phyloP scores from a whole-genome alignment of 2,329 filamentous ascomycete genomes.

The Aspergillus luchuensis region DNA sequence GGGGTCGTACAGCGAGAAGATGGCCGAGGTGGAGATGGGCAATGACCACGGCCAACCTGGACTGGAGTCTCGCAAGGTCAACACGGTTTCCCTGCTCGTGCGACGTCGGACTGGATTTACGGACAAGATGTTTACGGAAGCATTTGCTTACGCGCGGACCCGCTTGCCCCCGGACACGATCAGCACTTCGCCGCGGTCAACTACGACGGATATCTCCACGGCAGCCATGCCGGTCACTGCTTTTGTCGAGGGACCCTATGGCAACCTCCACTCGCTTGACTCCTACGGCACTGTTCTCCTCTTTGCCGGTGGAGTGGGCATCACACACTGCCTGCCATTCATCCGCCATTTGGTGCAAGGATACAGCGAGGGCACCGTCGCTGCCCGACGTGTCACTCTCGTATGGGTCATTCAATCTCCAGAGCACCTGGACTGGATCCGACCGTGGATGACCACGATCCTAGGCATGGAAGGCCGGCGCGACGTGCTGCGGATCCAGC shows the following conservation, averaged over 20 bases:
- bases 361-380: slow-evolving; percentile 68
- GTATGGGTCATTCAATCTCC: slow-evolving; percentile 90
- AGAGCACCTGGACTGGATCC: slow-evolving; percentile 87
- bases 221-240: slow-evolving; percentile 47
- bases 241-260: slow-evolving; percentile 86
- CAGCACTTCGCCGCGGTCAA: not conserved
- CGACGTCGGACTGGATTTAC: slow-evolving; percentile 87
- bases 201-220: not conserved
- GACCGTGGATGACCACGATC: slow-evolving; percentile 77
- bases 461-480: slow-evolving; percentile 77
- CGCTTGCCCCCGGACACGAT: not conserved
- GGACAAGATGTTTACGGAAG: slow-evolving; percentile 72
- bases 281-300: slow-evolving; percentile 90
- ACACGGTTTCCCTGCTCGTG: slow-evolving; percentile 75
- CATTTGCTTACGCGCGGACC: slow-evolving; percentile 36
- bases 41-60: slow-evolving; percentile 35
- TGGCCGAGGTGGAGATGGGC: slow-evolving; percentile 48
- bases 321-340: slow-evolving; percentile 91
- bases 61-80: slow-evolving; percentile 39
- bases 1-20: not conserved
- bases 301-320: slow-evolving; percentile 87
- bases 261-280: slow-evolving; percentile 75
- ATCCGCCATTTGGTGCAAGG: slow-evolving; percentile 73
- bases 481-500: slow-evolving; percentile 79
- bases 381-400: slow-evolving; percentile 76